Percentiles rank a stretch among this genome's conserved stretches.
Conservation (phyloP, 2,329 filamentous ascomycete genomes). For the Cryoendolithus antarcticus region DNA sequence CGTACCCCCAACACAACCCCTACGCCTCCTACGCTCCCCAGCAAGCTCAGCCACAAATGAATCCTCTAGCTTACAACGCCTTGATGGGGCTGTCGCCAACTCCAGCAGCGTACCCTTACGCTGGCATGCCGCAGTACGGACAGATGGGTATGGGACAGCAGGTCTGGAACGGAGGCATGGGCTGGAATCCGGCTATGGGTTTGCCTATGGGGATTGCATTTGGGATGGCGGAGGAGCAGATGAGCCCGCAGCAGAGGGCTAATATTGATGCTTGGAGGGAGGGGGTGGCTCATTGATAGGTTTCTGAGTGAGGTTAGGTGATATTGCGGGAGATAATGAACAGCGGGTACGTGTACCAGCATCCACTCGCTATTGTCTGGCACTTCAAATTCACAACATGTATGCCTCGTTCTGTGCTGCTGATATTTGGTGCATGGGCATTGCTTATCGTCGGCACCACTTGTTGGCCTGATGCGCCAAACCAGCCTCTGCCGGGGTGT, state of each 20-base stretch:
- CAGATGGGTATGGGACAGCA: slow-evolving; percentile 8
- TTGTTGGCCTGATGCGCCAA: too few relatives aligned
- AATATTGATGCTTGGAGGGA: slow-evolving; percentile 50
- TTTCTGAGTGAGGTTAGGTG: too few relatives aligned
- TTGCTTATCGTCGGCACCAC: too few relatives aligned
- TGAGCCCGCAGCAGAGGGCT: slow-evolving; percentile 40
- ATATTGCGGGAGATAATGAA: too few relatives aligned
- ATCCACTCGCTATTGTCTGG: too few relatives aligned
- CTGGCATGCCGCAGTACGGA: slow-evolving; percentile 7
- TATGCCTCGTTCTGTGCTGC: too few relatives aligned
- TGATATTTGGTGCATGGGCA: too few relatives aligned
- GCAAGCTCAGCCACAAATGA: slow-evolving; percentile 1
- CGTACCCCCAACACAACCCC: slow-evolving; percentile 3
- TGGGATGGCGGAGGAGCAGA: slow-evolving; percentile 17
- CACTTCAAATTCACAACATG: too few relatives aligned
- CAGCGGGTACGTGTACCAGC: too few relatives aligned
- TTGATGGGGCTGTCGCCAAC: background rate
- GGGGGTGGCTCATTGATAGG: slow-evolving; percentile 22
- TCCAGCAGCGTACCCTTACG: background rate
- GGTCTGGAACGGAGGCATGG: slow-evolving; percentile 1
- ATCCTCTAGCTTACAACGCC: slow-evolving; percentile 1
- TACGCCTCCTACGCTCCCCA: slow-evolving; percentile 2
- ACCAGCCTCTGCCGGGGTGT: too few relatives aligned
- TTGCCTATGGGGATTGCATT: slow-evolving; percentile 12
- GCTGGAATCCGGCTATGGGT: slow-evolving; percentile 6